Conservation (phyloP, 306 rosid genomes). For the Quercus ilex region DNA sequence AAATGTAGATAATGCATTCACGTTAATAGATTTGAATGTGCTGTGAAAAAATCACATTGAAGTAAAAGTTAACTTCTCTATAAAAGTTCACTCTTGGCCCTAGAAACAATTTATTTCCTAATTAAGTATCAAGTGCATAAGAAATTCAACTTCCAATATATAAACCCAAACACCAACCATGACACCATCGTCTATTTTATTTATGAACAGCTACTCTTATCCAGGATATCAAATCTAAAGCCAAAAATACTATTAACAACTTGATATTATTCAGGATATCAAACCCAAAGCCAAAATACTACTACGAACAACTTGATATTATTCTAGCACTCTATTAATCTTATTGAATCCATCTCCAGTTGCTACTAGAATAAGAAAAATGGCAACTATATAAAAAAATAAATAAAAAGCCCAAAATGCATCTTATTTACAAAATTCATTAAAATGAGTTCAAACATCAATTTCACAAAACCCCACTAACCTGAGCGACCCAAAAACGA, state of each 20-base stretch:
- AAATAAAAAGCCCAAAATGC: background rate
- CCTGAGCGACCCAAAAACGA: constrained; percentile 50
- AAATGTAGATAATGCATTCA: background rate
- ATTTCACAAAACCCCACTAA: constrained; percentile 22
- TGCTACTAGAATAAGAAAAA: background rate
- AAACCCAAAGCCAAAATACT: background rate
- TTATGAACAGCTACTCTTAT: too few relatives aligned
- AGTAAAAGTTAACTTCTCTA: too few relatives aligned
- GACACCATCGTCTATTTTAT: background rate
- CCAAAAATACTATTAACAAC: background rate
- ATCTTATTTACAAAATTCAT: background rate
- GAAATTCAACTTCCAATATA: background rate
- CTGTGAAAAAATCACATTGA: background rate
- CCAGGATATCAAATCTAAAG: background rate
- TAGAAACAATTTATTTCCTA: constrained; percentile 1
- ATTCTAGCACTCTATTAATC: background rate
- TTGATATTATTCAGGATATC: background rate
- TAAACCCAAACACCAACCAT: background rate
- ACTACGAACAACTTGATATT: background rate
- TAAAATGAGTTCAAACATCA: background rate
- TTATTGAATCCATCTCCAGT: background rate
- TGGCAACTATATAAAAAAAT: background rate
- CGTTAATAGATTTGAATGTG: background rate
- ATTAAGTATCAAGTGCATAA: background rate
- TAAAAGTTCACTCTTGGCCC: background rate